These are phyloP conservation scores for Nyctanthes arbortristis DNA, from an alignment of 257 asterid species.

Conservation along the genomic window DNA sequence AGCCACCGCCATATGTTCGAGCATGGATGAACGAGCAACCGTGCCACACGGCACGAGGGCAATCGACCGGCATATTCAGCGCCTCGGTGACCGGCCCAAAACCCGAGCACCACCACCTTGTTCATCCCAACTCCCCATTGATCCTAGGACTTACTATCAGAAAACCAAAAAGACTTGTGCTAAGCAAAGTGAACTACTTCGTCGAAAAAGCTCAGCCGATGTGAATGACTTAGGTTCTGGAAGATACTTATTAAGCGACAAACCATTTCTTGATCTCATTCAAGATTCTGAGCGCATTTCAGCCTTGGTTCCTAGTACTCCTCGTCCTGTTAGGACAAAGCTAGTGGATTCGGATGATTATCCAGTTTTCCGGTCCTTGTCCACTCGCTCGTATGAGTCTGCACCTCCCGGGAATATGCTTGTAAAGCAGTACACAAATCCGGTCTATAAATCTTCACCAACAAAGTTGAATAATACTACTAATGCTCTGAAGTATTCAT, in stretches of 20 bases:
- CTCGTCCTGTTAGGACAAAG: constrained; percentile 19
- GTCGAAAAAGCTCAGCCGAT: constrained; percentile 75
- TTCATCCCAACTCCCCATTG: constrained; percentile 60
- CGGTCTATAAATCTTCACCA: not conserved
- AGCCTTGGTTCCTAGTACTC: constrained; percentile 27
- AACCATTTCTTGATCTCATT: constrained; percentile 38
- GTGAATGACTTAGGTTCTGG: constrained; percentile 45
- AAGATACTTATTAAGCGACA: constrained; percentile 46
- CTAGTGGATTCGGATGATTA: constrained; percentile 23
- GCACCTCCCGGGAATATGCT: constrained; percentile 18
- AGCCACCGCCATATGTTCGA: constrained; percentile 86
- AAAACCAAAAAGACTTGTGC: constrained; percentile 31
- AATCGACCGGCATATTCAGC: constrained; percentile 32
- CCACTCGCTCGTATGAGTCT: constrained; percentile 42
- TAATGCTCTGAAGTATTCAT: too few species aligned
- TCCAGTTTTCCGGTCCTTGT: constrained; percentile 43
- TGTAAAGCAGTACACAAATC: not conserved
- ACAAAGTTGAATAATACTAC: not conserved
- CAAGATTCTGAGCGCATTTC: constrained; percentile 25
- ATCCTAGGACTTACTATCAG: constrained; percentile 45
- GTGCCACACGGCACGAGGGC: constrained; percentile 42
- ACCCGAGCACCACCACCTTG: constrained; percentile 44
- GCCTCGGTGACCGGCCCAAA: constrained; percentile 34
- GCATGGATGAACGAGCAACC: constrained; percentile 62
- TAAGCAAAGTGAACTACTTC: constrained; percentile 33